A percentile compares a stretch with the other conserved stretches of the same genome.
phyloP scores from a whole-genome alignment of 768 basidiomycete genomes.

The Phaffia australis region DNA sequence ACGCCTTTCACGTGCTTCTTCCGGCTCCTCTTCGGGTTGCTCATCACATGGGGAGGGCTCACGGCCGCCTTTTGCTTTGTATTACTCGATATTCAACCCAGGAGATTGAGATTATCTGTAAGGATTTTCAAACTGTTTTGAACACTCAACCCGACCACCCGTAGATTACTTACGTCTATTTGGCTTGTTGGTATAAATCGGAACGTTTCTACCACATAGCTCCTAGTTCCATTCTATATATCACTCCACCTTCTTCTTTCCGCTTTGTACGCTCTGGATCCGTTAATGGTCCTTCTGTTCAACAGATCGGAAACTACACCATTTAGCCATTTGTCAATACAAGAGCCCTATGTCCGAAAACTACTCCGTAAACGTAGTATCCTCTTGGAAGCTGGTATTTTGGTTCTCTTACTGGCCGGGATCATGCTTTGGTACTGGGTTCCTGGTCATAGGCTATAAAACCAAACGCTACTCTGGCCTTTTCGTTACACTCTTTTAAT shows the following conservation, averaged over 20 bases:
- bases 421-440: slow-evolving; percentile 93
- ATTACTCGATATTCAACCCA: slow-evolving; percentile 86
- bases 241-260: slow-evolving; percentile 84
- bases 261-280: slow-evolving; percentile 94
- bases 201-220: slow-evolving; percentile 43
- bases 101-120: slow-evolving; percentile 87
- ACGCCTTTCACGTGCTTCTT: slow-evolving; percentile 83
- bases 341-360: slow-evolving; percentile 88
- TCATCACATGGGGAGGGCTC: slow-evolving; percentile 90
- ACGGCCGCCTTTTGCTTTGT: slow-evolving; percentile 80
- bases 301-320: slow-evolving; percentile 93
- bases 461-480: neutral
- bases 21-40: slow-evolving; percentile 68
- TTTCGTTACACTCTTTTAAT: neutral
- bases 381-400: slow-evolving; percentile 55
- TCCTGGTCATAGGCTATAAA: slow-evolving; percentile 74
- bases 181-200: neutral
- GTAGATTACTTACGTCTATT: neutral
- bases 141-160: neutral
- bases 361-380: slow-evolving; percentile 78
- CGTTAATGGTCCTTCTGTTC: slow-evolving; percentile 74
- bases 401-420: slow-evolving; percentile 63
- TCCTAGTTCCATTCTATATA: slow-evolving; percentile 85
- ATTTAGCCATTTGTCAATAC: slow-evolving; percentile 81
- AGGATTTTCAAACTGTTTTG: slow-evolving; percentile 39